Base-by-base conservation (phyloP, 1,139 yeast genomes). In the Suhomyces atakaporum region DNA sequence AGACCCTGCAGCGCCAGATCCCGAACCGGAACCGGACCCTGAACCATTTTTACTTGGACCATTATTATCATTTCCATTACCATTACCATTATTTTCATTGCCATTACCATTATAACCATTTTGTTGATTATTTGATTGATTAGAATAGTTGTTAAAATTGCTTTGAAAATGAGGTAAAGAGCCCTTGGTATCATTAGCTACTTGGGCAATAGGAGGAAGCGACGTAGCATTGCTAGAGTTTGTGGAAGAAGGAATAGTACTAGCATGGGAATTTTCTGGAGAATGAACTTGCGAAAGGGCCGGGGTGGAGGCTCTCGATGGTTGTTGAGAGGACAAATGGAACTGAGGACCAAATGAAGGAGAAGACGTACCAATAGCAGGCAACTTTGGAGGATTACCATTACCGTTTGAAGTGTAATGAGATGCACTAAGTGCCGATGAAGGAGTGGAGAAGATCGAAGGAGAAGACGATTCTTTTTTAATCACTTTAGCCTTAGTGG, bases 271-370 rank as follows among this genome's bases (percentile, higher is more conserved):
- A 50, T 47, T 38, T 42, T 49, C 51, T 13, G 47, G 58, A 16
- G 56, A 50, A 24, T 49, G 51, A 25, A 49, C 44, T 14, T 58
- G 49, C 3, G 64, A 48, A 15, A 43, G 36, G 3, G 45, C 39
- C 3, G 54, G 46, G 6, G 53, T 44, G 15, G 44, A 16, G 11
- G 42, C 15, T 32, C 38, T 31, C 35, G 45, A 23, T 37, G 20
- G 23, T 19, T 35, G 36, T 22, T 30, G 49, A 29, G 36, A 29
- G 12, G 38, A 36, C 42, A 61, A 49, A 26, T 55, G 67, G 43
- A 60, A 70, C 45, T 69, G 76, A 2, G 76, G 73, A 1, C 75
- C 75, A 45, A 71, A 69, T 21, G 69, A 63, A 3, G 77, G 75
- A 4, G 74, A 67, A 3, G 60, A 45, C 21, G 52, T 42, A 21